Evolutionary conservation across 2,329 filamentous ascomycete genomes (phyloP).

Genomic region (Clathrospora elynae): DNA sequence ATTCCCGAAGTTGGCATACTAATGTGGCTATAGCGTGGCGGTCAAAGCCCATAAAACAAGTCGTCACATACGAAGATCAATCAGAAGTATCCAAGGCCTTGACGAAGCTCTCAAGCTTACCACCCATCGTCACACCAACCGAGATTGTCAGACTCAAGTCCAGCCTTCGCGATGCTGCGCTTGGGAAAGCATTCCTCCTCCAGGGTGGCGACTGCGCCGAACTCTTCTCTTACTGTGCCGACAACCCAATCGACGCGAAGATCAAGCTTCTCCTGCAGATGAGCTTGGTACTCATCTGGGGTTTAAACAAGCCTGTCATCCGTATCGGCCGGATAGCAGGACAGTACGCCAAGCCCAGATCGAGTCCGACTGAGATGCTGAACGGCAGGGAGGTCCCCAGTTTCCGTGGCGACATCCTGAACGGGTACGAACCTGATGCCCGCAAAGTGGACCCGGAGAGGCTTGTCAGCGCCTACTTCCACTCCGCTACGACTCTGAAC

Average conservation of each 20-base stretch:
- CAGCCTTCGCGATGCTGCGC: constrained; percentile 81
- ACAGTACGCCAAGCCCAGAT: constrained; percentile 95
- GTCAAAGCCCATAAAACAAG: constrained; percentile 78
- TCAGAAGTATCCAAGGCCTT: constrained; percentile 64
- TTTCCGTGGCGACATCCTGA: constrained; percentile 94
- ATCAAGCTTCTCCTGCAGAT: constrained; percentile 97
- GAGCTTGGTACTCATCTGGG: constrained; percentile 95
- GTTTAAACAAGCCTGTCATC: constrained; percentile 78
- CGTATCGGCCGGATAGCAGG: constrained; percentile 95
- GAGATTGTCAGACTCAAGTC: constrained; percentile 82
- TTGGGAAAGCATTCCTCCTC: constrained; percentile 88
- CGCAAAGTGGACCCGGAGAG: constrained; percentile 80
- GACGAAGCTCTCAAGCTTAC: constrained; percentile 69
- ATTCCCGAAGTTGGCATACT: constrained; percentile 3
- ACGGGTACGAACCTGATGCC: constrained; percentile 79
- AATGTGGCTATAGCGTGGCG: constrained; percentile 65
- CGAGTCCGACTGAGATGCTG: constrained; percentile 81
- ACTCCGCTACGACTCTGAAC: constrained; percentile 93
- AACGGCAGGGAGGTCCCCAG: constrained; percentile 82
- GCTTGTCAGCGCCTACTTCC: constrained; percentile 90
- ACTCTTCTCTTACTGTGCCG: constrained; percentile 94
- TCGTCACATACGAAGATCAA: constrained; percentile 70
- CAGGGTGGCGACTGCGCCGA: constrained; percentile 98
- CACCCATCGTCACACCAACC: constrained; percentile 77
- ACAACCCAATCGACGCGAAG: constrained; percentile 89